A percentile compares a stretch with the other conserved stretches of the same genome.
These are phyloP conservation scores for Heimioporus punctisporus DNA, from an alignment of 1,284 basidiomycete species.

Conservation along the genomic window DNA sequence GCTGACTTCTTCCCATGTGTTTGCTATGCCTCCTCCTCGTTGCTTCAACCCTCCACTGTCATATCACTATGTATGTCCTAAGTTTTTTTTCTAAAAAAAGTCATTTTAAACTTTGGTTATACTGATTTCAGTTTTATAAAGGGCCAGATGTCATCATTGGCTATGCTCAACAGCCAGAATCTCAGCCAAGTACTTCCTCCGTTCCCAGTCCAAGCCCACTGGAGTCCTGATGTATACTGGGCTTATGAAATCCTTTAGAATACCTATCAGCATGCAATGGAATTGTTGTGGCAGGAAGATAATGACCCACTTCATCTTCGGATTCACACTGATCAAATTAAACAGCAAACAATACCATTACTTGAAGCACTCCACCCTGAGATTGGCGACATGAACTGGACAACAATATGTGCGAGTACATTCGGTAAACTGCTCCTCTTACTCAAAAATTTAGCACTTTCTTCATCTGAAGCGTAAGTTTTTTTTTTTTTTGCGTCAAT, in stretches of 20 bases:
- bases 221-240: background rate
- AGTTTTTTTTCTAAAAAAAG: too few species aligned
- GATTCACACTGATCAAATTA: slow-evolving; percentile 14
- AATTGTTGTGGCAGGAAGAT: slow-evolving; percentile 9
- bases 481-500: background rate
- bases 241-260: slow-evolving; percentile 10
- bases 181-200: too few species aligned
- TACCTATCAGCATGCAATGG: slow-evolving; percentile 3
- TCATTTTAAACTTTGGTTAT: too few species aligned
- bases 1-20: too few species aligned
- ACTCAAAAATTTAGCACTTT: background rate
- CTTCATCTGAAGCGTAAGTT: background rate
- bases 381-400: slow-evolving; percentile 1
- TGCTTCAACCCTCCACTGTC: too few species aligned
- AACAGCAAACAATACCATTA: slow-evolving; percentile 10
- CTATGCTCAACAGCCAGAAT: too few species aligned
- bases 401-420: background rate
- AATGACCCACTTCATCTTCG: slow-evolving; percentile 6
- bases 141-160: too few species aligned
- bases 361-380: slow-evolving; percentile 11
- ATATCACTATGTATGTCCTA: too few species aligned
- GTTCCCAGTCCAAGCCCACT: too few species aligned
- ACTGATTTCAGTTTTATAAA: too few species aligned
- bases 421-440: background rate
- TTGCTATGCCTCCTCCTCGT: too few species aligned